Base-by-base conservation (phyloP, 1,139 yeast genomes). In the Candida frijolesensis region DNA sequence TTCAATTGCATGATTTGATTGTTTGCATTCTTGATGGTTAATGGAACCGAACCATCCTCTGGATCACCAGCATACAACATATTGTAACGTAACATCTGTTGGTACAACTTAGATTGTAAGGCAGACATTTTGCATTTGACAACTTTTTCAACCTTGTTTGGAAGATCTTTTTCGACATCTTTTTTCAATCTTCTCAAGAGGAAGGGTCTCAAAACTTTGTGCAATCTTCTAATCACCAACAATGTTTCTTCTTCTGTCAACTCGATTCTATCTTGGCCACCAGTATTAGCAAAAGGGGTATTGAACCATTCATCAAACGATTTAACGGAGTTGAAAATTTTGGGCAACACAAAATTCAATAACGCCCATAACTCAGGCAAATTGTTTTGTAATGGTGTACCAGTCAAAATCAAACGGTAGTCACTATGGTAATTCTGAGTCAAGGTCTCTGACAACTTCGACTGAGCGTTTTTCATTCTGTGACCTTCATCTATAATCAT, bases 131-230 rank as follows among this genome's bases (percentile, higher is more conserved):
- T 90, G 75, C 99, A 94, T 70, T 94, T 94, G 62, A 94, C 81
- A 44, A 94, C 98, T 66, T 86, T 91, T 71, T 94, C 99, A 49
- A 94, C 89, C 74, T 94, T 94, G 65, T 90, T 92, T 1, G 99
- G 99, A 58, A 94, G 79, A 65, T 92, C 98, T 65, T 91, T 92
- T 66, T 94, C 99, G 38, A 94, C 99, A 74, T 94, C 99, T 68
- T 91, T 92, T 73, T 94, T 94, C 72, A 94, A 80, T 75, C 99
- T 87, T 72, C 99, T 85, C 62, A 94, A 77, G 60, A 94, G 76
- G 79, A 94, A 94, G 2, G 99, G 99, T 65, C 99, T 82, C 64
- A 94, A 79, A 22, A 94, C 99, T 67, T 94, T 94, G 69, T 94
- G 99, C 65, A 94, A 80, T 82, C 99, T 89, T 68, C 98, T 80